A percentile compares a stretch with the other conserved stretches of the same genome.
Conservation (phyloP, 371 early-diverging fungal species). For the Entomophthora muscae region DNA sequence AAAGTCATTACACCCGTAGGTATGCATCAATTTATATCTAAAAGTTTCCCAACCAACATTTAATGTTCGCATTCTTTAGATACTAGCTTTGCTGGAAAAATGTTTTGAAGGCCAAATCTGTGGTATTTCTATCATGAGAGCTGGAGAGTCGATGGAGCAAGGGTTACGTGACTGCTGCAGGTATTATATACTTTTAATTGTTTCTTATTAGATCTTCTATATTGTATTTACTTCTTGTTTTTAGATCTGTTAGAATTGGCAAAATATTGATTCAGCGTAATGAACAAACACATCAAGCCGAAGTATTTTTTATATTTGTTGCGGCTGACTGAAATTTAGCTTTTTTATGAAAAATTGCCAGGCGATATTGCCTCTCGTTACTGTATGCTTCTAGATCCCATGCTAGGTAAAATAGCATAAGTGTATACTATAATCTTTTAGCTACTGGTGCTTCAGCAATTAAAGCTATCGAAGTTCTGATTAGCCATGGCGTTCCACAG, state of each 20-base stretch:
- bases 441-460: constrained; percentile 90
- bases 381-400: constrained; percentile 78
- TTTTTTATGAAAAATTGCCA: constrained; percentile 83
- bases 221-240: too few relatives aligned
- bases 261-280: constrained; percentile 90
- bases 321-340: constrained; percentile 17
- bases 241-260: constrained; percentile 74
- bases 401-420: constrained; percentile 44
- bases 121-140: constrained; percentile 90
- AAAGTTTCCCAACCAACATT: background rate
- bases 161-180: constrained; percentile 80
- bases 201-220: background rate
- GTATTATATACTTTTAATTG: constrained; percentile 11
- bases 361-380: constrained; percentile 68
- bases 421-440: constrained; percentile 9
- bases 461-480: constrained; percentile 74
- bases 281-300: constrained; percentile 79
- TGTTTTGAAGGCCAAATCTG: constrained; percentile 78
- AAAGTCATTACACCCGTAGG: constrained; percentile 62
- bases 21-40: constrained; percentile 9
- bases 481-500: constrained; percentile 69
- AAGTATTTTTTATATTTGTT: constrained; percentile 20
- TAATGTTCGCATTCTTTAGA: background rate
- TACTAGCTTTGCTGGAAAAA: constrained; percentile 24
- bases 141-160: constrained; percentile 87